Percentiles rank a stretch among this genome's conserved stretches.
Evolutionary conservation across 2,329 filamentous ascomycete species (phyloP).

Genomic region (Intubia oerlemansii): DNA sequence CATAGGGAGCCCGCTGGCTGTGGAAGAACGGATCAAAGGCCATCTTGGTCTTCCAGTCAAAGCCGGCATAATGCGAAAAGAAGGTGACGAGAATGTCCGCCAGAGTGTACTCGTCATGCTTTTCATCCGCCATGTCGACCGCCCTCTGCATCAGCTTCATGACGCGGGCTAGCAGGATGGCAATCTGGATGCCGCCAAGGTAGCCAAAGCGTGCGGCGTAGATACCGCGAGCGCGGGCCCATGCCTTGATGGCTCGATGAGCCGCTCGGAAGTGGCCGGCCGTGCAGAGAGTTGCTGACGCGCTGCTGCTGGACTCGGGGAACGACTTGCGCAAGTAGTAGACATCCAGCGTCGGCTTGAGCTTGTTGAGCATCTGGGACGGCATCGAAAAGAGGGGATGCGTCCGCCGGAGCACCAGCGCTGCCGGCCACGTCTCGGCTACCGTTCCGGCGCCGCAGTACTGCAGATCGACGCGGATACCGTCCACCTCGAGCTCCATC

Average conservation of each 20-base stretch:
- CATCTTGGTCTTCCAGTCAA: constrained; percentile 33
- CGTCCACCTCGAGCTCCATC: constrained; percentile 38
- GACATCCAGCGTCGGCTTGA: constrained; percentile 43
- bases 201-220: constrained; percentile 45
- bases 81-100: constrained; percentile 35
- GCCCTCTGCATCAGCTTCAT: constrained; percentile 26
- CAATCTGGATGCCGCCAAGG: constrained; percentile 42
- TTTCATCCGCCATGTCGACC: background rate
- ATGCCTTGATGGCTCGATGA: constrained; percentile 37
- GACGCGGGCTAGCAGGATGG: constrained; percentile 36
- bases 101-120: constrained; percentile 11
- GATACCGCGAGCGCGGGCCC: constrained; percentile 39
- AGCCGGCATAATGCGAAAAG: constrained; percentile 38
- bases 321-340: constrained; percentile 37
- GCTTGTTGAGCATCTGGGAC: constrained; percentile 31
- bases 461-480: constrained; percentile 40
- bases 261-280: constrained; percentile 30
- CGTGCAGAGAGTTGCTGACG: constrained; percentile 10
- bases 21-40: constrained; percentile 41
- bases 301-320: constrained; percentile 25
- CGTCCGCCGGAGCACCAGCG: constrained; percentile 23
- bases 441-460: constrained; percentile 39
- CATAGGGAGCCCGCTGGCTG: constrained; percentile 22
- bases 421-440: constrained; percentile 27
- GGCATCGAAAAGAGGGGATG: constrained; percentile 34